Conservation (phyloP, 2,329 filamentous ascomycete species). For the Ophiognomonia clavigignenti-juglandacearum region DNA sequence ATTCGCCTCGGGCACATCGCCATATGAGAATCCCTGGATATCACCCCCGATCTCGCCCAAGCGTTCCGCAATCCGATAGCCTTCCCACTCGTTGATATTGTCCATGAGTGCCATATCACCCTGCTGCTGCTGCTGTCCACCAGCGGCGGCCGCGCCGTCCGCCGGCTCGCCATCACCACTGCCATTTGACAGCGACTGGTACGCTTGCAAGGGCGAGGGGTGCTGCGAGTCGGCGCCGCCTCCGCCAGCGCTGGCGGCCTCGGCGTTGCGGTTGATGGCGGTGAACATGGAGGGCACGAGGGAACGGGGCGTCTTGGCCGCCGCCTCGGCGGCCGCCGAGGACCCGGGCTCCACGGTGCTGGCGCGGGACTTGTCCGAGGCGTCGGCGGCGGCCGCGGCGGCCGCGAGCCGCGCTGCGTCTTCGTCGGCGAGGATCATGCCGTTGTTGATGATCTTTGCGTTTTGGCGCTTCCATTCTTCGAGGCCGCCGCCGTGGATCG, state of each 20-base stretch:
- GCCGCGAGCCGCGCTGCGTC: slow-evolving; percentile 14
- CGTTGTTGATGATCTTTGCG: slow-evolving; percentile 38
- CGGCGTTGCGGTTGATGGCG: slow-evolving; percentile 31
- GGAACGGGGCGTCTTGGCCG: slow-evolving; percentile 23
- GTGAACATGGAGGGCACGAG: slow-evolving; percentile 31
- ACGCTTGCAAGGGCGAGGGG: slow-evolving; percentile 22
- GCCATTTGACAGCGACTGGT: not conserved
- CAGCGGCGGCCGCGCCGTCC: too few relatives aligned
- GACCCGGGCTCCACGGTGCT: slow-evolving; percentile 28
- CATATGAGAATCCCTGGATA: slow-evolving; percentile 16
- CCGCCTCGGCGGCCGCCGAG: slow-evolving; percentile 15
- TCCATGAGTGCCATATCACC: not conserved
- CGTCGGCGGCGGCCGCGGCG: slow-evolving; percentile 18
- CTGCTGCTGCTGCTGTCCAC: too few relatives aligned
- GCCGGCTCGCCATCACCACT: too few relatives aligned
- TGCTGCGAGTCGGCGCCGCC: slow-evolving; percentile 26
- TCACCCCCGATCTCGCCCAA: slow-evolving; percentile 17
- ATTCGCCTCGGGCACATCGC: slow-evolving; percentile 5
- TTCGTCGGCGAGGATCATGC: slow-evolving; percentile 32
- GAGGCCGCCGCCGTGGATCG: slow-evolving; percentile 46
- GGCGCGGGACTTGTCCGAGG: slow-evolving; percentile 23
- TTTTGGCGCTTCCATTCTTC: slow-evolving; percentile 47
- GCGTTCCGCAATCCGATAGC: slow-evolving; percentile 20
- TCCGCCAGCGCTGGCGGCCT: too few relatives aligned
- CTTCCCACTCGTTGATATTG: slow-evolving; percentile 15